Evolutionary conservation across 495 filamentous ascomycete species (phyloP), one percentile per base, ranked within the genome.

Genomic region (Bombardia bombarda): DNA sequence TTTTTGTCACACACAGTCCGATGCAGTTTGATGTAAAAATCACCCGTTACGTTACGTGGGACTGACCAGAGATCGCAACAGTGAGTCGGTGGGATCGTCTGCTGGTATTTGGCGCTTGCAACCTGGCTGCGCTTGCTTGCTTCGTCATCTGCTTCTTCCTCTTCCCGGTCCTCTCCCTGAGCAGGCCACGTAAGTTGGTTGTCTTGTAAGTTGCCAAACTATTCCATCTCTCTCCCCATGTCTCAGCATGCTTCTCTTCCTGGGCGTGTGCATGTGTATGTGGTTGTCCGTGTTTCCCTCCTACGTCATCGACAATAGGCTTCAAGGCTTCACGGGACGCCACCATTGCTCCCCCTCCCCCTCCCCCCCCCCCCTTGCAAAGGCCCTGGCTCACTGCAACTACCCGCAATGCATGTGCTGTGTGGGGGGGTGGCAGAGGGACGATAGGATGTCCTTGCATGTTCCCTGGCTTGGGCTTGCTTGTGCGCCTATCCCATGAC

Each of bases 171-270:
- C 68, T 90, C 37, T 71, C 92, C 45, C 69, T 82, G 48, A 63
- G 83, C 48, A 82, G 73, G 66, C 92, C 92, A 45, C 75, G 84
- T 56, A 98, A 98, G 70, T 94, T 98, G 59, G 92, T 92, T 38
- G 85, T 94, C 46, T 63, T 98, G 92, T 96, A 80, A 83, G 90
- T 89, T n/a, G n/a, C n/a, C n/a, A n/a, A n/a, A n/a, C n/a, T n/a
- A n/a, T n/a, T 36, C 8, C 52, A 47, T 43, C 39, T 40, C 32
- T 26, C 38, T 13, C 3, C n/a, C 14, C 5, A 20, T 13, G 3
- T 33, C 12, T 26, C 31, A 9, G 25, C 30, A 17, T n/a, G 17
- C 39, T 42, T 20, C 12, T 6, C 12, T 26, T 13, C 24, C 14
- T 39, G 31, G 14, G n/a, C n/a, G n/a, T n/a, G n/a, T n/a, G n/a